Base-by-base conservation (phyloP, 129 eudicot genomes). In the Saposhnikovia divaricata region DNA sequence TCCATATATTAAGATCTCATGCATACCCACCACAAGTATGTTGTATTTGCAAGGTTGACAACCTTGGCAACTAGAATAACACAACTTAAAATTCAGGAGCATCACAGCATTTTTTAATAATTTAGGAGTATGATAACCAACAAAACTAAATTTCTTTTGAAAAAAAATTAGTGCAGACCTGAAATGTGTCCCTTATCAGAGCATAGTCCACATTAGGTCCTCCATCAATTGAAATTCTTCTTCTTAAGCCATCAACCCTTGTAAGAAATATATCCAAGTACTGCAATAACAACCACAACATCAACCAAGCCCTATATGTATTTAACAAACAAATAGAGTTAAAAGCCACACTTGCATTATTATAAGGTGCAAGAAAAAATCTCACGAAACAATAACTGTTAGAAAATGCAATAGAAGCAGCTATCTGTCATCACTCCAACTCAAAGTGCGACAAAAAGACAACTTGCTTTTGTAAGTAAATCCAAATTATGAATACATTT, bases 221-320 rank as follows among this genome's bases (percentile, higher is more conserved):
- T 83, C 82, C 81, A 72, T 86, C 85, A 63, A 66, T 87, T 72
- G 84, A 79, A 44, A 92, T 75, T 81, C 91, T 92, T 84, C 99
- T 85, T 83, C 99, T 88, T 80, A 92, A 79, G 65, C 96, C 99
- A 90, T 95, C 97, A 79, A 92, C 89, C 86, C 99, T 89, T 0
- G 97, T 92, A 72, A 95, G 91, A 85, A 87, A 95, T 81, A 95
- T 72, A 84, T 95, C 92, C 73, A 88, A 85, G 87, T 92, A 90
- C 99, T 95, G 99, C 74, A 86, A 90, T 73, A 80, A 79, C 75
- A 76, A 81, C 77, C 57, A 27, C 0, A 39, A 78, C 38, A 43
- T 77, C 74, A 85, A 31, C 45, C 25, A 15, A 37, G 23, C 28
- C 4, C 16, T 31, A 66, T 28, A 28, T 0, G 9, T 61, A 25